Evolutionary conservation across 2,329 filamentous ascomycete genomes (phyloP), one percentile per base, ranked within the genome.

Genomic region (Colletotrichum sp.): DNA sequence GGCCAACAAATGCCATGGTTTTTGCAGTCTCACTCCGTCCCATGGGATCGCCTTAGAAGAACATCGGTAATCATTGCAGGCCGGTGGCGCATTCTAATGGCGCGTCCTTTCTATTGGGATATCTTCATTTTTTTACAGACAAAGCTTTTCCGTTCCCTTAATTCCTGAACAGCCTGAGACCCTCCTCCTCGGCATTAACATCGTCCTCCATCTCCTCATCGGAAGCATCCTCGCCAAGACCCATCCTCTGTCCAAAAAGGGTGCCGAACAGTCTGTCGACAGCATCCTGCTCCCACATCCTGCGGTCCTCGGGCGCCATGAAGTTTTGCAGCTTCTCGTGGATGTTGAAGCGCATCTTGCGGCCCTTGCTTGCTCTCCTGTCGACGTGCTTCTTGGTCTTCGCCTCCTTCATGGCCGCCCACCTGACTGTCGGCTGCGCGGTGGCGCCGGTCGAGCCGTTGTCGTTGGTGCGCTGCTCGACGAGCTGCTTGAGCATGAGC

Each of bases 281-380:
- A 69, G 96, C 95, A 73, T 91, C 89, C 77, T 93, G 91, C 75
- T 94, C 94, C 97, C 97, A 99, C 18, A 83, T 84, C 5, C 93
- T 89, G 67, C 94, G 88, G 81, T 98, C 94, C 82, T 98, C 95
- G 0, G 95, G 93, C 13, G 96, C 96, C 95, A 98, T 98, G 81
- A 98, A 98, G 83, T 98, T 98, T 85, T 98, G 95, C 80, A 99
- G 84, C 87, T 98, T 98, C 86, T 98, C 96, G 81, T 98, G 96
- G 59, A 98, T 95, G 18, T 94, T 97, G 84, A 96, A 99, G 51
- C 95, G 90, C 89, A 99, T 90, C 86, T 98, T 98, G 64, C 97
- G 89, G 8, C 97, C 97, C 84, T 98, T 98, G 82, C 95, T 98
- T 1, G 97, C 97, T 82, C 96, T 97, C 24, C 96, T 96, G 82